Conservation (phyloP, 2,329 filamentous ascomycete genomes). For the Curvularia sp. region DNA sequence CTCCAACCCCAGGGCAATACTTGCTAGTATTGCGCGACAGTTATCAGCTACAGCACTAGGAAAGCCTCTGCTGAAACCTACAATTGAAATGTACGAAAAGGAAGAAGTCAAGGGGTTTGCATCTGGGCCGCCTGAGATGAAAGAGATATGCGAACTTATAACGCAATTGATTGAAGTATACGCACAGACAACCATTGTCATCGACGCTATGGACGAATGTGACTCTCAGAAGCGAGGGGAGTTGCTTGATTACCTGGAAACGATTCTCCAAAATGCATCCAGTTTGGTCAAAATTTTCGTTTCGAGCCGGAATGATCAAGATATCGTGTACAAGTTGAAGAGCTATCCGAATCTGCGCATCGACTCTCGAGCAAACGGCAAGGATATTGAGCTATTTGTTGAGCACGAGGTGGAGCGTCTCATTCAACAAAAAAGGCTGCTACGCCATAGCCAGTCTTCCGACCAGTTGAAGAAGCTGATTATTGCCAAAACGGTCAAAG, state of each 20-base stretch:
- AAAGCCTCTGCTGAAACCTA: background rate
- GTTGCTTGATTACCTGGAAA: conserved; percentile 34
- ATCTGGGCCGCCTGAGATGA: background rate
- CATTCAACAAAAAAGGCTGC: background rate
- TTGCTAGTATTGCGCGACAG: conserved; percentile 24
- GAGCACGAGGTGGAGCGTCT: background rate
- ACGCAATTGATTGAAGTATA: conserved; percentile 25
- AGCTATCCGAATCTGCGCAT: conserved; percentile 32
- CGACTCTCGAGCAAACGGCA: background rate
- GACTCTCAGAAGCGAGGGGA: conserved; percentile 28
- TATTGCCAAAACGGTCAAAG: background rate
- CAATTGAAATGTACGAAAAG: background rate
- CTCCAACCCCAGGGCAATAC: conserved; percentile 22
- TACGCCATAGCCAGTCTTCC: background rate
- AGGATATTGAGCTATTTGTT: background rate
- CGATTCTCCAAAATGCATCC: conserved; percentile 33
- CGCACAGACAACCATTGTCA: conserved; percentile 38
- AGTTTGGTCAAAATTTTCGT: conserved; percentile 46
- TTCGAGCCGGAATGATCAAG: conserved; percentile 44
- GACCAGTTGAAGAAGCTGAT: background rate
- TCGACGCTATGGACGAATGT: conserved; percentile 49
- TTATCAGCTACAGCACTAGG: background rate
- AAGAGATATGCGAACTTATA: background rate
- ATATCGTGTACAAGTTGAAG: conserved; percentile 25
- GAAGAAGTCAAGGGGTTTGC: background rate